Percentiles rank a stretch among this genome's conserved stretches.
phyloP scores from a whole-genome alignment of 352 stramenopile genomes.

The Pythium grandisporangium region DNA sequence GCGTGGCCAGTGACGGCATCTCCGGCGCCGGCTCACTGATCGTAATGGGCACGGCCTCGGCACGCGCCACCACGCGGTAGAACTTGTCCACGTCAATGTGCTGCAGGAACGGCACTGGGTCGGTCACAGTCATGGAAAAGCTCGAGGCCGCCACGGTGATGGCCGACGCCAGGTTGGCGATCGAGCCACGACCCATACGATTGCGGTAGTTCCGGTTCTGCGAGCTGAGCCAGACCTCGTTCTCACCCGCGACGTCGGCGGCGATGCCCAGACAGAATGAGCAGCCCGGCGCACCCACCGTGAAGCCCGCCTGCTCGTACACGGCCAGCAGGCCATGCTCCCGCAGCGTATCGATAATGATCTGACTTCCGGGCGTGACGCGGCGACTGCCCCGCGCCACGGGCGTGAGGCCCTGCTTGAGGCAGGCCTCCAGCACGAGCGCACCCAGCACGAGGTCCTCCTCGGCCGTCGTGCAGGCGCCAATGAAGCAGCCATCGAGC shows the following conservation, averaged over 20 bases:
- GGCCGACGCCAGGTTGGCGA: constrained; percentile 70
- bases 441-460: constrained; percentile 75
- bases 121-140: constrained; percentile 74
- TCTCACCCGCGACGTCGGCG: constrained; percentile 70
- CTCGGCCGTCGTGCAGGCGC: constrained; percentile 73
- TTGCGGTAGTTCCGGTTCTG: constrained; percentile 87
- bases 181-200: constrained; percentile 78
- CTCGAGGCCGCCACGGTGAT: constrained; percentile 77
- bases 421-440: constrained; percentile 64
- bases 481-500: constrained; percentile 83
- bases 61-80: constrained; percentile 41
- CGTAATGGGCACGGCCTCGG: constrained; percentile 25
- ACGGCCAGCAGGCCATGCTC: constrained; percentile 62
- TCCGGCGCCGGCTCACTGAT: constrained; percentile 47
- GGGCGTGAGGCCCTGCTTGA: constrained; percentile 60
- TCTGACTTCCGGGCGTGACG: constrained; percentile 69
- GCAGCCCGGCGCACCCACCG: constrained; percentile 65
- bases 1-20: too few relatives aligned
- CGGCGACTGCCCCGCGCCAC: constrained; percentile 49
- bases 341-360: constrained; percentile 77
- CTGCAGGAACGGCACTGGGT: constrained; percentile 63
- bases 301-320: constrained; percentile 77
- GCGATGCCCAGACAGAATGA: constrained; percentile 78
- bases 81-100: constrained; percentile 69
- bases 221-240: constrained; percentile 75